phyloP scores from a whole-genome alignment of 108 stramenopile species.

The Epipyxis sp. region DNA sequence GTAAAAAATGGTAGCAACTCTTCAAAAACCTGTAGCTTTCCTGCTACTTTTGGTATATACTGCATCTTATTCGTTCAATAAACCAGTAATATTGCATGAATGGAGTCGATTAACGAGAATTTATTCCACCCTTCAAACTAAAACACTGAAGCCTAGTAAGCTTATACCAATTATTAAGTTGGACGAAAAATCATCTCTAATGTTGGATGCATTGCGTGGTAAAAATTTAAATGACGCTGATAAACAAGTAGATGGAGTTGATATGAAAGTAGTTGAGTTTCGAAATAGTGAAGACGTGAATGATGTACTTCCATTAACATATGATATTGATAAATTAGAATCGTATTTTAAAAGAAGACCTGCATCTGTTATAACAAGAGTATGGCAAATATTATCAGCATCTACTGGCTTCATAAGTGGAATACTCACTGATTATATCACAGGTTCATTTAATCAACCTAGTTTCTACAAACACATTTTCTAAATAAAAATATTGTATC shows the following conservation, averaged over 20 bases:
- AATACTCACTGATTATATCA: constrained; percentile 50
- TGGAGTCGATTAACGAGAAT: too few relatives aligned
- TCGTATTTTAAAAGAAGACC: constrained; percentile 74
- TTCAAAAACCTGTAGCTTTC: too few relatives aligned
- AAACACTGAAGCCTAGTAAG: too few relatives aligned
- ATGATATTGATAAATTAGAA: constrained; percentile 74
- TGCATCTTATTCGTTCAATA: too few relatives aligned
- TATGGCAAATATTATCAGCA: constrained; percentile 64
- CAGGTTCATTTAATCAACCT: too few relatives aligned
- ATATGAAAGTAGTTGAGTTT: constrained; percentile 75
- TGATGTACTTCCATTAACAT: constrained; percentile 66
- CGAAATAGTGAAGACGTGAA: neutral
- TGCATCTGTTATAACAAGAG: constrained; percentile 59
- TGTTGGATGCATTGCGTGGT: constrained; percentile 67
- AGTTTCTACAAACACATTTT: neutral
- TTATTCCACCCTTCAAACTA: too few relatives aligned
- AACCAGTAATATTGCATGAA: too few relatives aligned
- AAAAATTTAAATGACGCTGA: constrained; percentile 83
- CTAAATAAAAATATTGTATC: neutral
- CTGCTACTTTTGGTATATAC: too few relatives aligned
- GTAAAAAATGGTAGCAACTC: too few relatives aligned
- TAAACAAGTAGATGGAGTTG: constrained; percentile 59
- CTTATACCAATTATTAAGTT: too few relatives aligned
- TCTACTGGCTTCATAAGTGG: constrained; percentile 61
- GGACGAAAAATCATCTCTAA: constrained; percentile 44